Evolutionary conservation across 1,139 yeast species (phyloP).

Genomic region (Scheffersomyces insectosa): DNA sequence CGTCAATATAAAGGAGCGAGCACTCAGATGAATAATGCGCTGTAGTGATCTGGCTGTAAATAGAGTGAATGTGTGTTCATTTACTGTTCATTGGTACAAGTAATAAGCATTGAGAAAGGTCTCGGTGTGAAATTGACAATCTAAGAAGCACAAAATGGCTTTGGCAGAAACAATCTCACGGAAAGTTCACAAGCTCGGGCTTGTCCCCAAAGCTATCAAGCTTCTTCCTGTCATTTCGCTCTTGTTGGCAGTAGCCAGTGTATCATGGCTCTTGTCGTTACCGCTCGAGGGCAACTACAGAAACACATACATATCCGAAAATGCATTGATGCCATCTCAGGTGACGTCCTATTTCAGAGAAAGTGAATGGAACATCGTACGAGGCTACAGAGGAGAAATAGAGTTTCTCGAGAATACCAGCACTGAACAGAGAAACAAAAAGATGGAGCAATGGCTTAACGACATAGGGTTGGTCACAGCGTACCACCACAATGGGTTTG

Average conservation of each 20-base stretch:
- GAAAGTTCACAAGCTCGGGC: conserved; percentile 55
- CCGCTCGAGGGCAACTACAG: conserved; percentile 85
- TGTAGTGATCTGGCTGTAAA: too few species aligned
- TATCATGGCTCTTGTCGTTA: conserved; percentile 65
- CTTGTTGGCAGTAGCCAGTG: conserved; percentile 59
- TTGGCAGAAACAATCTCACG: conserved; percentile 57
- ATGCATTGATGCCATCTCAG: conserved; percentile 96
- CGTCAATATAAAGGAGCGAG: too few species aligned
- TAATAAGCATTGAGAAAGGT: too few species aligned
- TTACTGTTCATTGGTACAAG: too few species aligned
- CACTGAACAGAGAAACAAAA: conserved; percentile 39
- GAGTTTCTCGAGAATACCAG: conserved; percentile 36
- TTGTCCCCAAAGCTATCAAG: conserved; percentile 57
- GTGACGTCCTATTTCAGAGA: conserved; percentile 91
- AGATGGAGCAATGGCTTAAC: conserved; percentile 60
- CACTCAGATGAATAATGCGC: too few species aligned
- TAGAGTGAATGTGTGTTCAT: too few species aligned
- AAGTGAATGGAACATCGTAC: conserved; percentile 87
- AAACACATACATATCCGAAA: conserved; percentile 85
- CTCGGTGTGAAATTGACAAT: background rate
- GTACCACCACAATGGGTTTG: conserved; percentile 32
- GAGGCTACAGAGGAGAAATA: conserved; percentile 77
- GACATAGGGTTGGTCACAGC: conserved; percentile 76
- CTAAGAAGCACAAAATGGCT: conserved; percentile 44
- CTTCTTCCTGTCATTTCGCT: conserved; percentile 64